Conservation (phyloP, 2,329 filamentous ascomycete species). For the Aureobasidium leucospermi region DNA sequence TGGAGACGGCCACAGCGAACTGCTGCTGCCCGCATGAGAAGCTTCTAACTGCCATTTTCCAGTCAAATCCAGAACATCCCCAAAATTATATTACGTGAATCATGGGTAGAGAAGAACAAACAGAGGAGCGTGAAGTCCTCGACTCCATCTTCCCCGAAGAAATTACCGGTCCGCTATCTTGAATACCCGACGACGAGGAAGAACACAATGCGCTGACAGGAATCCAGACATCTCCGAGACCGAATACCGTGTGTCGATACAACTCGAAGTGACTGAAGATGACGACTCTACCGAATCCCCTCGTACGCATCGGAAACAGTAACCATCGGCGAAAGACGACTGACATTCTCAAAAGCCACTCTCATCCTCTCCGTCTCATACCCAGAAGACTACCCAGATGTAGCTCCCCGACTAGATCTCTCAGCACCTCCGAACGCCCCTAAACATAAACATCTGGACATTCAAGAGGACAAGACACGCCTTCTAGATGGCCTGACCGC, state of each 20-base stretch:
- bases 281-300: slow-evolving; percentile 50
- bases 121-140: slow-evolving; percentile 94
- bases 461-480: slow-evolving; percentile 68
- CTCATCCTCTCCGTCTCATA: slow-evolving; percentile 82
- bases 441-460: slow-evolving; percentile 65
- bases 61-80: not conserved
- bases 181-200: not conserved
- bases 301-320: slow-evolving; percentile 31
- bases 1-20: not conserved
- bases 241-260: slow-evolving; percentile 78
- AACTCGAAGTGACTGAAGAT: slow-evolving; percentile 68
- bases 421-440: slow-evolving; percentile 62
- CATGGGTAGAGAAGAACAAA: slow-evolving; percentile 69
- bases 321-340: not conserved
- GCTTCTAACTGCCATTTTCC: not conserved
- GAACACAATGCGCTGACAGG: not conserved
- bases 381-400: slow-evolving; percentile 84
- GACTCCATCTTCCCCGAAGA: slow-evolving; percentile 98
- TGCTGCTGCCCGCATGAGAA: not conserved
- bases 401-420: slow-evolving; percentile 74
- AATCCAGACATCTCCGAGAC: slow-evolving; percentile 75
- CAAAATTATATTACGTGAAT: not conserved
- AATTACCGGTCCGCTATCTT: slow-evolving; percentile 63
- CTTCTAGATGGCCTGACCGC: slow-evolving; percentile 65
- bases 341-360: slow-evolving; percentile 39